phyloP scores from a whole-genome alignment of 306 rosid genomes.

The Prunus dulcis region DNA sequence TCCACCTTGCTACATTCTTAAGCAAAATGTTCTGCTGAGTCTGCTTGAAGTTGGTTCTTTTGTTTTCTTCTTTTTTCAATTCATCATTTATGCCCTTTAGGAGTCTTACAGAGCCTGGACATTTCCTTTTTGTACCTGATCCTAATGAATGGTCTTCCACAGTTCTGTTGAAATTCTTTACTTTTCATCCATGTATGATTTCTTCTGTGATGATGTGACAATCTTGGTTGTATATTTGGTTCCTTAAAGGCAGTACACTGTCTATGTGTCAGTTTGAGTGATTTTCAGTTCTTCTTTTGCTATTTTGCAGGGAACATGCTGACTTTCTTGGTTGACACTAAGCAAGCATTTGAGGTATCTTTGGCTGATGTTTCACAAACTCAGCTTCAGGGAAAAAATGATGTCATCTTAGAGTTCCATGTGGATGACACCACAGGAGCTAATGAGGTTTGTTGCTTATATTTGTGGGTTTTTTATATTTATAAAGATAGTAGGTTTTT shows the following conservation, averaged over 20 bases:
- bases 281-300: slow-evolving; percentile 15
- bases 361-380: slow-evolving; percentile 96
- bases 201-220: neutral
- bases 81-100: neutral
- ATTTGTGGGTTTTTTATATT: slow-evolving; percentile 5
- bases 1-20: neutral
- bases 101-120: neutral
- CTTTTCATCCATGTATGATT: neutral
- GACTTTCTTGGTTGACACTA: slow-evolving; percentile 79
- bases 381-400: slow-evolving; percentile 93
- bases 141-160: neutral
- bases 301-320: slow-evolving; percentile 77
- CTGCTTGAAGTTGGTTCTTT: neutral
- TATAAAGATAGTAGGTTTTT: neutral
- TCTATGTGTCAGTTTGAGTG: neutral
- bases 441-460: slow-evolving; percentile 62
- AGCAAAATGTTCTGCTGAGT: neutral
- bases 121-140: neutral
- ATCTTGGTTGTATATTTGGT: neutral
- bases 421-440: slow-evolving; percentile 99
- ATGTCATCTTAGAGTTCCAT: slow-evolving; percentile 88
- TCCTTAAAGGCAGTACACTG: neutral
- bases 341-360: slow-evolving; percentile 98
- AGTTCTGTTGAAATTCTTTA: neutral
- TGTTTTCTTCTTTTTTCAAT: neutral